phyloP scores from a whole-genome alignment of 2,329 filamentous ascomycete genomes.

The Tolypocladium cylindrosporum region DNA sequence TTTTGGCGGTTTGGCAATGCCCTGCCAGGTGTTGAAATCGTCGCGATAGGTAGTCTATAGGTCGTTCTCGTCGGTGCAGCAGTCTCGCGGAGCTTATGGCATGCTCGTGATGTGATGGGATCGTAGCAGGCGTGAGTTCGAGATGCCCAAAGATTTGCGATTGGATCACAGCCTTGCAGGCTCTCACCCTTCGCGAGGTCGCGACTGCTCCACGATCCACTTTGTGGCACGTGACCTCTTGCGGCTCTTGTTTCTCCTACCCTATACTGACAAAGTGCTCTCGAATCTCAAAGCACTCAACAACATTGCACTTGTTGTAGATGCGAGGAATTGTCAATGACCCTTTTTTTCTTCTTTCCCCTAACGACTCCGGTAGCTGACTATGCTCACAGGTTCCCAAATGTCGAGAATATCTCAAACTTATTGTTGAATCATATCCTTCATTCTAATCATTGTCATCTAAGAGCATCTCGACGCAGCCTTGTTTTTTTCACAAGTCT shows the following conservation, averaged over 20 bases:
- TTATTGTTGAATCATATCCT: no score
- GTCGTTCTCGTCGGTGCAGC: background rate
- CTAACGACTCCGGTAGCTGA: no score
- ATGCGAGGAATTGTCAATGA: no score
- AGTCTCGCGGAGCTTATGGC: background rate
- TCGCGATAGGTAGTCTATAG: constrained; percentile 4
- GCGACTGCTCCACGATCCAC: constrained; percentile 11
- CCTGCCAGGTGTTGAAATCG: background rate
- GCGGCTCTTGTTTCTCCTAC: background rate
- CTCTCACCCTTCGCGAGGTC: constrained; percentile 14
- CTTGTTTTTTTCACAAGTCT: background rate
- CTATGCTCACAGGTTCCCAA: no score
- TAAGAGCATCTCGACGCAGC: no score
- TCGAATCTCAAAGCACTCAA: background rate
- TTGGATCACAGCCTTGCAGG: constrained; percentile 16
- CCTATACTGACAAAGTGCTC: background rate
- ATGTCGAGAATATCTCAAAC: no score
- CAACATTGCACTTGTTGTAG: background rate
- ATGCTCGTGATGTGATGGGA: background rate
- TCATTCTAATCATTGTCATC: background rate
- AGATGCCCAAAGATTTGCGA: constrained; percentile 17
- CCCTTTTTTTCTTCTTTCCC: no score
- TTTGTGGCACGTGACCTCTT: constrained; percentile 16
- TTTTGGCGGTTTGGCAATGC: constrained; percentile 31
- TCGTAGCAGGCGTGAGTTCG: background rate